Percentiles rank a stretch among this genome's conserved stretches.
These are phyloP conservation scores for Daldinia grandis DNA, from an alignment of 495 filamentous ascomycete species.

Conservation along the genomic window DNA sequence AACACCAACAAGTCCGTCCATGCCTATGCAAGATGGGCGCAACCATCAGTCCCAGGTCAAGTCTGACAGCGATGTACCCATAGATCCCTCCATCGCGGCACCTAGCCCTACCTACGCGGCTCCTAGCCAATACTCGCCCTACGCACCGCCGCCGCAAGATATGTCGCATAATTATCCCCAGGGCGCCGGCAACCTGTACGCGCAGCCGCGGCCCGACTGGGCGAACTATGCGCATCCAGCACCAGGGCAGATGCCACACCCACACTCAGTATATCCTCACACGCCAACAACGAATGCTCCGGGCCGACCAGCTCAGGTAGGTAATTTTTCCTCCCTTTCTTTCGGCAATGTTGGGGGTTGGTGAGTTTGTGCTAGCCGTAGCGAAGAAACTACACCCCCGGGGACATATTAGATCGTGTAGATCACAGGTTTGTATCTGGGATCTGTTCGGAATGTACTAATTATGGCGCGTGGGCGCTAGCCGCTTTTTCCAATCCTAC, in stretches of 20 bases:
- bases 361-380: neutral
- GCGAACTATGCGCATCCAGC: conserved; percentile 71
- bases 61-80: conserved; percentile 95
- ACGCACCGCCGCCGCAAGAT: conserved; percentile 80
- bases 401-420: neutral
- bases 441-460: neutral
- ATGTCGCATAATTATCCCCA: conserved; percentile 78
- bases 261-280: conserved; percentile 60
- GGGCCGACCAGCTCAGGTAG: conserved; percentile 76
- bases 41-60: conserved; percentile 75
- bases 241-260: conserved; percentile 58
- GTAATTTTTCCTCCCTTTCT: conserved; percentile 52
- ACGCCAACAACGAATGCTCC: conserved; percentile 62
- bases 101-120: conserved; percentile 90
- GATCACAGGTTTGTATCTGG: neutral
- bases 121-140: conserved; percentile 79
- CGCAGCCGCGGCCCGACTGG: conserved; percentile 80
- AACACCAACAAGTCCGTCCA: conserved; percentile 92
- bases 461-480: conserved; percentile 1
- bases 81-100: conserved; percentile 97
- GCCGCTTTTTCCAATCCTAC: conserved; percentile 4
- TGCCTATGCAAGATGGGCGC: conserved; percentile 78
- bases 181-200: conserved; percentile 65
- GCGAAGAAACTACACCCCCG: neutral
- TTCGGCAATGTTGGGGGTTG: neutral